Percentiles rank a stretch among this genome's conserved stretches.
phyloP scores from a whole-genome alignment of 108 stramenopile species.

The Epithemia pelagica region DNA sequence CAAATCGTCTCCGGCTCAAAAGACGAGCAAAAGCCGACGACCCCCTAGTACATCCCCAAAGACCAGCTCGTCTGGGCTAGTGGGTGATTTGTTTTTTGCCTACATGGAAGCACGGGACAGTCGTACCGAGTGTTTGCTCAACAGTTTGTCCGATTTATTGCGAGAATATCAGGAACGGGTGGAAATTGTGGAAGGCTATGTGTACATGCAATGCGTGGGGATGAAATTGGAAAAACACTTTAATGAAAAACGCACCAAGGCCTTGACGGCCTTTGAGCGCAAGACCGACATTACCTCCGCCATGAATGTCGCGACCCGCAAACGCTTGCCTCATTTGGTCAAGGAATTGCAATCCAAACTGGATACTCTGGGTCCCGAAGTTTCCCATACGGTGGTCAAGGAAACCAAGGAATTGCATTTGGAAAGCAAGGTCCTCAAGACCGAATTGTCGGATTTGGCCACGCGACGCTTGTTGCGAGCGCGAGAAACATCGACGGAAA shows the following conservation, averaged over 20 bases:
- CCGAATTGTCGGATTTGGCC: conserved; percentile 62
- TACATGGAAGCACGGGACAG: conserved; percentile 28
- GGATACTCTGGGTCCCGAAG: conserved; percentile 47
- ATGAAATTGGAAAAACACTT: conserved; percentile 78
- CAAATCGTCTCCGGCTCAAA: background rate
- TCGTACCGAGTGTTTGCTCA: conserved; percentile 30
- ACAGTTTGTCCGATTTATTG: conserved; percentile 37
- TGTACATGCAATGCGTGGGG: conserved; percentile 85
- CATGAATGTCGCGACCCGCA: conserved; percentile 77
- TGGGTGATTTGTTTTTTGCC: conserved; percentile 21
- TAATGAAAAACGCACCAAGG: conserved; percentile 49
- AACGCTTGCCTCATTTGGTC: conserved; percentile 56
- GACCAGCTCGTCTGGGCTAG: conserved; percentile 10
- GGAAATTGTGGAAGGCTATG: conserved; percentile 73
- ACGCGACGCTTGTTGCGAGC: conserved; percentile 57
- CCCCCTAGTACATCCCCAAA: conserved; percentile 11
- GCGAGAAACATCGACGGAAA: conserved; percentile 66
- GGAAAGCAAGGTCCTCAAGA: conserved; percentile 65
- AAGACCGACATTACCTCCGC: conserved; percentile 82
- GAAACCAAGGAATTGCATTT: conserved; percentile 79
- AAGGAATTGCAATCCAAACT: conserved; percentile 68
- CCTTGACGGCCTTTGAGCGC: conserved; percentile 69
- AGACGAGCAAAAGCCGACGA: background rate
- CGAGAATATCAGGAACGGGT: conserved; percentile 61
- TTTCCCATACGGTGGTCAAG: conserved; percentile 78